These are phyloP conservation scores for Pseudocercospora ulei DNA, from an alignment of 2,329 filamentous ascomycete species.

Conservation along the genomic window DNA sequence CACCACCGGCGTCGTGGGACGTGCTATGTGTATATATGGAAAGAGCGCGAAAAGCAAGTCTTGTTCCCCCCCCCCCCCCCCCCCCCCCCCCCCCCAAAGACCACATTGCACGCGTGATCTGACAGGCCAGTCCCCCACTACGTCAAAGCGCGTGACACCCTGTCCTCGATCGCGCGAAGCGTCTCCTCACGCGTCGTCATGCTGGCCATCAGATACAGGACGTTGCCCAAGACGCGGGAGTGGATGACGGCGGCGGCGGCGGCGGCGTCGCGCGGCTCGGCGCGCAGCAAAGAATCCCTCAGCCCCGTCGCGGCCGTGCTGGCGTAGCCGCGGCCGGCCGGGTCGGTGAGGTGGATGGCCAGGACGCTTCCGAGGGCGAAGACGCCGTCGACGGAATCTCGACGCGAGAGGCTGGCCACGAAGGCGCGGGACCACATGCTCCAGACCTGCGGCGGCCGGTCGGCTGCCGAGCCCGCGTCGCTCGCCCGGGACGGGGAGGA, in stretches of 20 bases:
- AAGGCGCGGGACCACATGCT: conserved; percentile 60
- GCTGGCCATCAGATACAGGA: conserved; percentile 53
- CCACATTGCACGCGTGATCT: too few relatives aligned
- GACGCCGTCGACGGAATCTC: conserved; percentile 50
- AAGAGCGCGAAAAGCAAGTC: too few relatives aligned
- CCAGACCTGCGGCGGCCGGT: conserved; percentile 43
- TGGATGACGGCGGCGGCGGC: conserved; percentile 43
- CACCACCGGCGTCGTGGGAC: too few relatives aligned
- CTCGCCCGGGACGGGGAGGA: too few relatives aligned
- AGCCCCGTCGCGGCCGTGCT: conserved; percentile 48
- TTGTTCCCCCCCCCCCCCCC: too few relatives aligned
- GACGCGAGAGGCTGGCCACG: conserved; percentile 50
- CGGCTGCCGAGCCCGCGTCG: too few relatives aligned
- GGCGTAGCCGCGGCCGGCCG: conserved; percentile 45
- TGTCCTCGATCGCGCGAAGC: conserved; percentile 37
- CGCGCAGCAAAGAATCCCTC: conserved; percentile 43
- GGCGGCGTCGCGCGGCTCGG: conserved; percentile 26
- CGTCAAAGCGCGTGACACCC: conserved; percentile 32
- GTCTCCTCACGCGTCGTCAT: conserved; percentile 42
- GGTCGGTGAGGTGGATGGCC: conserved; percentile 51
- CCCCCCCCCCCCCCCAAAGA: too few relatives aligned
- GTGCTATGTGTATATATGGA: too few relatives aligned
- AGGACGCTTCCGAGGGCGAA: conserved; percentile 68
- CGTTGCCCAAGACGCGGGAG: conserved; percentile 52
- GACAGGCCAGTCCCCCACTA: too few relatives aligned